Evolutionary conservation across 306 rosid genomes (phyloP).

Genomic region (Elaeagnus macrophylla): DNA sequence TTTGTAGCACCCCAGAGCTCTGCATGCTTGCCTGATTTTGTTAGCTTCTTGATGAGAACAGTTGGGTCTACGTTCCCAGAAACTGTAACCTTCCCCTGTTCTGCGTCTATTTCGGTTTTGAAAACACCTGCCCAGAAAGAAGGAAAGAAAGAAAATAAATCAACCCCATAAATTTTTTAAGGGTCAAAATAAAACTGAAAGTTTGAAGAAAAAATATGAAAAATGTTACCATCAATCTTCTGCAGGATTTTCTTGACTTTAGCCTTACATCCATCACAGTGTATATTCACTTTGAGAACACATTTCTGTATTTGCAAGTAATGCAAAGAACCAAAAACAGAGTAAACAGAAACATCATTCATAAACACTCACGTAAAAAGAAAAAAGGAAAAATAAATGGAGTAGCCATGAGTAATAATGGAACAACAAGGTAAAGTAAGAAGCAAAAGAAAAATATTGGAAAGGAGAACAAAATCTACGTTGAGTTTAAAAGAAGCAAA

Average conservation of each 20-base stretch:
- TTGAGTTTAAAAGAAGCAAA: constrained; percentile 13
- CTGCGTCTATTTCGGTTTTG: constrained; percentile 77
- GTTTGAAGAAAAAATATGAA: not conserved
- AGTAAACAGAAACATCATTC: constrained; percentile 20
- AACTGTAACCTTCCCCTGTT: constrained; percentile 84
- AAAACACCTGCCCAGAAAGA: constrained; percentile 50
- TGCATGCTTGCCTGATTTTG: constrained; percentile 86
- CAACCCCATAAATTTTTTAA: not conserved
- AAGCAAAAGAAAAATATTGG: not conserved
- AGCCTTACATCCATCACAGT: constrained; percentile 92
- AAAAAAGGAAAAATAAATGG: not conserved
- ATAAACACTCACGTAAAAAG: not conserved
- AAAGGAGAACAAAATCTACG: not conserved
- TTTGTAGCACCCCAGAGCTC: constrained; percentile 69
- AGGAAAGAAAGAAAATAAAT: not conserved
- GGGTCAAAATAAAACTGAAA: not conserved
- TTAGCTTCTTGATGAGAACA: constrained; percentile 73
- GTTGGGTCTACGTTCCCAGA: constrained; percentile 83
- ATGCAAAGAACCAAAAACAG: constrained; percentile 24
- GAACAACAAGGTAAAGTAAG: not conserved
- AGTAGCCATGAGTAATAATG: not conserved
- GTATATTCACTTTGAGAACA: constrained; percentile 90
- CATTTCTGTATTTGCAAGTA: constrained; percentile 70
- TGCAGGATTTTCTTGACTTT: constrained; percentile 93
- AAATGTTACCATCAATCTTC: constrained; percentile 67